These are phyloP conservation scores for Aciculosporium take DNA, from an alignment of 2,329 filamentous ascomycete species.

Conservation along the genomic window DNA sequence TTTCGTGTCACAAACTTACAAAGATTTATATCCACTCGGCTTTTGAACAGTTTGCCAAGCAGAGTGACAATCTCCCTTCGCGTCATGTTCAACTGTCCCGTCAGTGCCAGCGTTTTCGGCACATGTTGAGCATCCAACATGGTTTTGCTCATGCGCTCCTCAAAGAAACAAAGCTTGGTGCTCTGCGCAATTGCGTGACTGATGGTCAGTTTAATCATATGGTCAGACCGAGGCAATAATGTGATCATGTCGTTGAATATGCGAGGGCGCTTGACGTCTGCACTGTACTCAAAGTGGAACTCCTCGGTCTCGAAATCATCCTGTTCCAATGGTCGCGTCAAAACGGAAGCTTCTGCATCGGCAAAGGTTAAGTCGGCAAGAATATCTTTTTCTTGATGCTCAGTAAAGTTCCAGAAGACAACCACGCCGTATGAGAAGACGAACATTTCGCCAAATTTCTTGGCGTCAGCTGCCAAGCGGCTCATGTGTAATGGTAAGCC, in stretches of 20 bases:
- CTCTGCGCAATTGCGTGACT: constrained; percentile 95
- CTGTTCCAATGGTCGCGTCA: constrained; percentile 67
- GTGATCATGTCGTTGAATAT: constrained; percentile 99
- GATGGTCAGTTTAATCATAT: constrained; percentile 98
- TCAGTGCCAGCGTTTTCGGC: constrained; percentile 75
- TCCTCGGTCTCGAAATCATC: constrained; percentile 94
- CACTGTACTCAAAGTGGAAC: constrained; percentile 95
- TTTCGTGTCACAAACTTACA: constrained; percentile 43
- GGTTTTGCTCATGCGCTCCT: constrained; percentile 87
- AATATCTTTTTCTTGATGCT: constrained; percentile 90
- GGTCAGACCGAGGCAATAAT: constrained; percentile 71
- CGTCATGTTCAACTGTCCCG: constrained; percentile 81
- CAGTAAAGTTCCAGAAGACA: constrained; percentile 98
- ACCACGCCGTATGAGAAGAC: constrained; percentile 95
- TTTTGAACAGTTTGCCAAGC: constrained; percentile 79
- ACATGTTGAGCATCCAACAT: constrained; percentile 90
- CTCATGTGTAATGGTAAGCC: constrained; percentile 35
- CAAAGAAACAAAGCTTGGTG: constrained; percentile 90
- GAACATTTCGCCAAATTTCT: constrained; percentile 87
- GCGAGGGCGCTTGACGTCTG: constrained; percentile 68
- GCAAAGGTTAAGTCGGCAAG: constrained; percentile 90
- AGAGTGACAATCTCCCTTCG: constrained; percentile 86
- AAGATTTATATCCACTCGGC: constrained; percentile 89
- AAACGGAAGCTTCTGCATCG: constrained; percentile 54
- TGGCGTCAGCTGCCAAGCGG: constrained; percentile 53